These are phyloP conservation scores for Claviceps maximensis DNA, from an alignment of 2,329 filamentous ascomycete genomes.

Conservation along the genomic window DNA sequence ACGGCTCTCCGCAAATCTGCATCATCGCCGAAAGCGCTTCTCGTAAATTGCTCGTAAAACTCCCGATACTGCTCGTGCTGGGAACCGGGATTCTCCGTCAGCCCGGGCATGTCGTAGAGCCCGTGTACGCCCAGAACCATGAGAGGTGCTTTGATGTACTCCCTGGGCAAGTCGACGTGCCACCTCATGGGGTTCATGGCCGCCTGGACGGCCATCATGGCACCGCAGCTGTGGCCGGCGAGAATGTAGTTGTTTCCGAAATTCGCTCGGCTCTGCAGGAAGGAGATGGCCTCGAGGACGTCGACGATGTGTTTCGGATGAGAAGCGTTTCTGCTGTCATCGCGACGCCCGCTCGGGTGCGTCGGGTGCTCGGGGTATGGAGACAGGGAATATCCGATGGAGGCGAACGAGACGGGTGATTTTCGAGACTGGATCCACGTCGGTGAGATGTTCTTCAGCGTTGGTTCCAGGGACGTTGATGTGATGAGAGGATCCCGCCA, in stretches of 20 bases:
- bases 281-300: constrained; percentile 31
- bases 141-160: constrained; percentile 7
- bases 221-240: constrained; percentile 44
- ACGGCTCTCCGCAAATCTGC: constrained; percentile 23
- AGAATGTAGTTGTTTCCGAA: constrained; percentile 34
- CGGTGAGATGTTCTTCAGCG: constrained; percentile 2
- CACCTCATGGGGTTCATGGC: constrained; percentile 14
- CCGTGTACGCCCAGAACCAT: constrained; percentile 36
- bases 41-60: constrained; percentile 30
- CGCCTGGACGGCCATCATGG: constrained; percentile 37
- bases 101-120: constrained; percentile 32
- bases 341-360: not conserved
- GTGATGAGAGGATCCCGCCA: constrained; percentile 15
- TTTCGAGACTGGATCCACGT: not conserved
- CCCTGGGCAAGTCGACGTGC: constrained; percentile 7
- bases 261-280: constrained; percentile 28
- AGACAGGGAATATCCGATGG: constrained; percentile 6
- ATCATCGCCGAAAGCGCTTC: constrained; percentile 32
- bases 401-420: constrained; percentile 6
- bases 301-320: constrained; percentile 44
- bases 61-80: constrained; percentile 13
- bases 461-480: constrained; percentile 5
- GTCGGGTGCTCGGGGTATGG: constrained; percentile 5
- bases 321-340: constrained; percentile 23
- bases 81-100: constrained; percentile 20